Percentiles rank a stretch among this genome's conserved stretches.
Conservation (phyloP, 768 basidiomycete species). For the Mycena vitilis region DNA sequence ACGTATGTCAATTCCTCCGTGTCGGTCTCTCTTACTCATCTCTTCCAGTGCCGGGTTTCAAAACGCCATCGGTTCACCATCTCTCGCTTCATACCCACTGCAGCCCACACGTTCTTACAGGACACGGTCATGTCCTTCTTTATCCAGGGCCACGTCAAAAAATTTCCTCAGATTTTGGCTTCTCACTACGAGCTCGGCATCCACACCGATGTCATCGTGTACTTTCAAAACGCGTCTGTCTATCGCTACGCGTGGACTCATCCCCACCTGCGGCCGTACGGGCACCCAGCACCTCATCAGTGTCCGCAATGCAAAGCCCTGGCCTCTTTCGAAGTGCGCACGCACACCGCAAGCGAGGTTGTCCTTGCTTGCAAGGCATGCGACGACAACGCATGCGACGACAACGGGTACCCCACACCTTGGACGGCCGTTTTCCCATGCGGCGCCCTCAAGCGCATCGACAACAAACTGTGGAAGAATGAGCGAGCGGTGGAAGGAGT, state of each 20-base stretch:
- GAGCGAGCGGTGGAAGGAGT: not conserved
- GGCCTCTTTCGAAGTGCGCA: not conserved
- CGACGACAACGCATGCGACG: no score
- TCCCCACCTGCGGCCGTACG: conserved; percentile 1
- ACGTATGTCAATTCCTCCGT: not conserved
- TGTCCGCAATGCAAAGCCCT: not conserved
- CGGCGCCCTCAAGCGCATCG: not conserved
- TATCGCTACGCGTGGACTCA: no score
- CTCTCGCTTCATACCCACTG: not conserved
- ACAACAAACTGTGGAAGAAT: not conserved
- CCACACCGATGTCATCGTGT: conserved; percentile 1
- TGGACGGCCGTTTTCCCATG: no score
- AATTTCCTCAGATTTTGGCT: not conserved
- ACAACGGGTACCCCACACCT: not conserved
- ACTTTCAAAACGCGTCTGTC: no score
- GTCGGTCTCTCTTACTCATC: not conserved
- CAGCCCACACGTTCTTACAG: conserved; percentile 4
- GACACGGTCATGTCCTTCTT: not conserved
- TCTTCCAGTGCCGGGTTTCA: not conserved
- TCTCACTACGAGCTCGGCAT: conserved; percentile 2
- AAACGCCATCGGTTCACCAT: not conserved
- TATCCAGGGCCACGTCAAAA: not conserved
- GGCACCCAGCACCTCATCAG: not conserved
- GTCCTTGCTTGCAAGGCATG: not conserved
- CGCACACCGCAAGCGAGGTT: not conserved